Conservation (phyloP, 2,329 filamentous ascomycete genomes). For the Xylaria hypoxylon region DNA sequence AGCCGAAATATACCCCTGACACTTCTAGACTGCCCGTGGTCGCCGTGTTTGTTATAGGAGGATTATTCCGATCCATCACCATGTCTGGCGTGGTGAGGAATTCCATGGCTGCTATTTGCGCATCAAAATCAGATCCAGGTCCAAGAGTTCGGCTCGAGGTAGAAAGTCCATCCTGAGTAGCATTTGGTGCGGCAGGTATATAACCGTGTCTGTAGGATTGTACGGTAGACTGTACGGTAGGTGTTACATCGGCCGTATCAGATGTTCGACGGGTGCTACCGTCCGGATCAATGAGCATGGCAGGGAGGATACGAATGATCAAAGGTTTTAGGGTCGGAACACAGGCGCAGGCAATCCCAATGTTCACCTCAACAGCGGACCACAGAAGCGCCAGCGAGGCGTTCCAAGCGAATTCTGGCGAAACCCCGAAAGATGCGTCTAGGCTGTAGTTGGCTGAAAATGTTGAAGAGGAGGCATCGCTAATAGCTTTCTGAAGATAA, state of each 20-base stretch:
- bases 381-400: conserved; percentile 91
- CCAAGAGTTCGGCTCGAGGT: conserved; percentile 35
- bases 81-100: conserved; percentile 60
- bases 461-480: conserved; percentile 54
- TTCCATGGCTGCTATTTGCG: conserved; percentile 55
- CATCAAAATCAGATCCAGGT: conserved; percentile 43
- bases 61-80: conserved; percentile 44
- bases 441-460: conserved; percentile 54
- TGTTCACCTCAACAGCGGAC: conserved; percentile 91
- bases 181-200: conserved; percentile 17
- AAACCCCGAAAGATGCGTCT: conserved; percentile 62
- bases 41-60: conserved; percentile 51
- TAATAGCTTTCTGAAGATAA: conserved; percentile 82
- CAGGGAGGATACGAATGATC: conserved; percentile 72
- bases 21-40: conserved; percentile 55
- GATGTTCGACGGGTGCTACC: conserved; percentile 53
- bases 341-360: conserved; percentile 90
- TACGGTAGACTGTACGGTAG: conserved; percentile 39
- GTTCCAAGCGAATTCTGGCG: conserved; percentile 73
- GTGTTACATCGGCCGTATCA: conserved; percentile 47
- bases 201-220: conserved; percentile 44
- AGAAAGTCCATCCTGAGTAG: conserved; percentile 28
- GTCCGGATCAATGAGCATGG: conserved; percentile 66
- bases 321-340: conserved; percentile 93
- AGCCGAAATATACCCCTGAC: conserved; percentile 74